A percentile compares a stretch with the other conserved stretches of the same genome.
Evolutionary conservation across 2,329 filamentous ascomycete genomes (phyloP).

Genomic region (Aspergillus clavatus): DNA sequence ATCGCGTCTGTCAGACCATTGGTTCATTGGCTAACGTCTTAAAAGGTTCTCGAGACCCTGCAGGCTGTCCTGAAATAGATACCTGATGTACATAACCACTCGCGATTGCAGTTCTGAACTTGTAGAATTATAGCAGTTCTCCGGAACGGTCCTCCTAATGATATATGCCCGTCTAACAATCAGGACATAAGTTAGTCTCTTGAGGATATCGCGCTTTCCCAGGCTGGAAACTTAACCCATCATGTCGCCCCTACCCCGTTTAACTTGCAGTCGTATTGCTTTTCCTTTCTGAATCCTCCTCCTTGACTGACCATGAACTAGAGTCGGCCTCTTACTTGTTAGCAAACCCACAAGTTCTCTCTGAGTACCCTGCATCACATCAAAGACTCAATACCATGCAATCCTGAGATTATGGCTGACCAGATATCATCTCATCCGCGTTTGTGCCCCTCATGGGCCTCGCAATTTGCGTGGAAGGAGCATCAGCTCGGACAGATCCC

Average conservation of each 20-base stretch:
- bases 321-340: background rate
- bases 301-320: background rate
- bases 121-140: slow-evolving; percentile 42
- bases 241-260: background rate
- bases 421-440: background rate
- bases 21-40: slow-evolving; percentile 6
- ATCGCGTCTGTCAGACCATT: background rate
- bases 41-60: slow-evolving; percentile 47
- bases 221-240: background rate
- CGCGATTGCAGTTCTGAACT: slow-evolving; percentile 26
- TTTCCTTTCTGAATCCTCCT: background rate
- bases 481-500: background rate
- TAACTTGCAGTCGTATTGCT: background rate
- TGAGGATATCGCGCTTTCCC: slow-evolving; percentile 10
- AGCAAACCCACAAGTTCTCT: background rate
- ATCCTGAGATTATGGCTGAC: background rate
- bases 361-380: no score
- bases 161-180: background rate
- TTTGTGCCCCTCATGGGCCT: background rate
- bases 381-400: background rate
- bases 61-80: slow-evolving; percentile 47
- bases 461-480: background rate
- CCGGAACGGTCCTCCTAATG: slow-evolving; percentile 9
- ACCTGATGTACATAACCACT: slow-evolving; percentile 39
- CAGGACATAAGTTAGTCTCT: no score